Evolutionary conservation across 768 basidiomycete genomes (phyloP), one percentile per base, ranked within the genome.

Genomic region (Lentinula boryana): DNA sequence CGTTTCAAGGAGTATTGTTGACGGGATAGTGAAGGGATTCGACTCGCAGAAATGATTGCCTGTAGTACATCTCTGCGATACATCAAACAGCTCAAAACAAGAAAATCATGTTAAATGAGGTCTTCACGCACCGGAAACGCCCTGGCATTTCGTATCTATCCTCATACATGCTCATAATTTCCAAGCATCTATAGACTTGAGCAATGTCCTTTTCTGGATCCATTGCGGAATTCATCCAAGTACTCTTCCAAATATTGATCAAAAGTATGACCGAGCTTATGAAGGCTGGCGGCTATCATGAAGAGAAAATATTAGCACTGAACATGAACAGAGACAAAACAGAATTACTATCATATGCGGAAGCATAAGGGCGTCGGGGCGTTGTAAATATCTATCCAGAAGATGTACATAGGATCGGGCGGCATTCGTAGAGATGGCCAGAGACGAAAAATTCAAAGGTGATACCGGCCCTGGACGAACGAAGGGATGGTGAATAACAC

Each of bases 401-500:
- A 83, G 74, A 62, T 76, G 78, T 18, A 70, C 67, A 33, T 72
- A 62, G 13, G 63, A 56, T 16, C 76, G 66, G 16, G 76, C 70
- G 12, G 76, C 75, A 64, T 75, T 75, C 35, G 74, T 70, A 66
- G 76, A 78, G 49, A 77, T 76, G 9, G 75, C 72, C 13, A 77
- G 67, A 5, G 75, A 74, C 7, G 76, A 74, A 33, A 75, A 65
- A 21, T 61, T 13, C 44, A 46, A 44, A 10, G 56, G 62, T 23
- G 21, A 27, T 27, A 33, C 38, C 12, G 63, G 23, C 33, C 44
- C 55, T 43, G 36, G 55, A 0, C 74, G 76, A 60, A 81, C 73
- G 69, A 78, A 81, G 4, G 78, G 78, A 32, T 78, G 74, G 64
- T 81, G 80, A 54, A 82, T 70, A 23, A 78, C 63, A 61, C 82